Evolutionary conservation across 257 asterid species (phyloP), one percentile per base, ranked within the genome.

Genomic region (Solanum rostratum): DNA sequence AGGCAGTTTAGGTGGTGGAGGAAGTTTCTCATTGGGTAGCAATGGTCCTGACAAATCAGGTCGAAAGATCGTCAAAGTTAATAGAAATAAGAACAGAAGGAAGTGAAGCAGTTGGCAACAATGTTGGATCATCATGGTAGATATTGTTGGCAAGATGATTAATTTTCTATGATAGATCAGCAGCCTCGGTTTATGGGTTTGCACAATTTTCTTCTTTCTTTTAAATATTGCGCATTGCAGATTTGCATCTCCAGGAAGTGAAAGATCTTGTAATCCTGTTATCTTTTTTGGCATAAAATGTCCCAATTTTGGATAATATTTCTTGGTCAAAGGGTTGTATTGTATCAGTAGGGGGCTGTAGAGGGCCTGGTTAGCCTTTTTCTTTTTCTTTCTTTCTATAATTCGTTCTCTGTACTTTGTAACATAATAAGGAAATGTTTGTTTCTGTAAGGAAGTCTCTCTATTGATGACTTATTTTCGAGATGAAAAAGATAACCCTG

Each of bases 21-120:
- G 97, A 80, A 88, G 98, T 91, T 95, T 94, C 94, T 94, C 97
- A 13, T 83, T 93, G 90, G 98, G 98, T 86, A 93, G 94, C 79
- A 87, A 89, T 18, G 95, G 92, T 2, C 81, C 81, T 33, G 94
- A 92, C 68, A 95, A 93, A 91, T 87, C 97, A 2, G 91, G 85
- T 81, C 88, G 95, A 84, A 92, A 80, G 92, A 84, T 84, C 1
- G 86, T 92, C 55, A 93, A 81, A 60, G 63, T 88, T 76, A 89
- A 7, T 80, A 92, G 91, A 86, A 92, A n/a, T 81, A 92, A 86
- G 89, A 88, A 88, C 80, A 53, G 96, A 24, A 92, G 76, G 91
- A 93, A 89, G 94, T 92, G 88, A 89, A 82, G 70, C 52, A 43
- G 49, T 73, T 24, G 8, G 14, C 39, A 6, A 53, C 65, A 22